phyloP scores from a whole-genome alignment of 2,329 filamentous ascomycete genomes.

The Colletotrichum sp. region DNA sequence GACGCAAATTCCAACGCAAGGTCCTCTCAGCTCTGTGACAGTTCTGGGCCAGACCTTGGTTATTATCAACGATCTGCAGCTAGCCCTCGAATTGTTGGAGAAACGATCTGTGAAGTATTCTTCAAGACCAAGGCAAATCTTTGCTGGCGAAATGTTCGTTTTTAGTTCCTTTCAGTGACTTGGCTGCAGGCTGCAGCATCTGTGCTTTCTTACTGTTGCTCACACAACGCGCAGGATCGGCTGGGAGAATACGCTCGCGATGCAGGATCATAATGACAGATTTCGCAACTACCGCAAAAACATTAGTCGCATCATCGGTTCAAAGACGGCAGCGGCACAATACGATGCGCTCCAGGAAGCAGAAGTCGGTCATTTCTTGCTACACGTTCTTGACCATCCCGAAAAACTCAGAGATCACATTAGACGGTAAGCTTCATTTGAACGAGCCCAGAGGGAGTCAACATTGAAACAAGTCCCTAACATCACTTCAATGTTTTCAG shows the following conservation, averaged over 20 bases:
- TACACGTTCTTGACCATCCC: slow-evolving; percentile 44
- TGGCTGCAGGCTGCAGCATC: not conserved
- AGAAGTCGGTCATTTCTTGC: slow-evolving; percentile 48
- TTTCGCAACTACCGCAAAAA: slow-evolving; percentile 49
- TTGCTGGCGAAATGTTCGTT: slow-evolving; percentile 40
- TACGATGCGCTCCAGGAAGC: slow-evolving; percentile 47
- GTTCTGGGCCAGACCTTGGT: slow-evolving; percentile 45
- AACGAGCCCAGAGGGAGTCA: not conserved
- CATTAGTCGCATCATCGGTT: slow-evolving; percentile 48
- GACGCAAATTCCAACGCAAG: not conserved
- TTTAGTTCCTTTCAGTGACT: fast-evolving
- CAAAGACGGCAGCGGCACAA: slow-evolving; percentile 39
- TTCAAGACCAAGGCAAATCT: slow-evolving; percentile 35
- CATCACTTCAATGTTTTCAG: fast-evolving
- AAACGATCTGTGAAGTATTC: slow-evolving; percentile 35
- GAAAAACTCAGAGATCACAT: slow-evolving; percentile 44
- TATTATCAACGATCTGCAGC: slow-evolving; percentile 40
- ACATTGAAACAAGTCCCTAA: fast-evolving
- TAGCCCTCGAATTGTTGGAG: slow-evolving; percentile 42
- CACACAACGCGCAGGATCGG: slow-evolving; percentile 27
- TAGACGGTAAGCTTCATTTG: slow-evolving; percentile 36
- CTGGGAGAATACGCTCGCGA: slow-evolving; percentile 41
- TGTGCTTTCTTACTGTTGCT: not conserved
- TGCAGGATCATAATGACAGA: slow-evolving; percentile 37
- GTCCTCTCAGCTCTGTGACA: slow-evolving; percentile 36